phyloP scores from a whole-genome alignment of 768 basidiomycete genomes.

The Boletus patriciae region DNA sequence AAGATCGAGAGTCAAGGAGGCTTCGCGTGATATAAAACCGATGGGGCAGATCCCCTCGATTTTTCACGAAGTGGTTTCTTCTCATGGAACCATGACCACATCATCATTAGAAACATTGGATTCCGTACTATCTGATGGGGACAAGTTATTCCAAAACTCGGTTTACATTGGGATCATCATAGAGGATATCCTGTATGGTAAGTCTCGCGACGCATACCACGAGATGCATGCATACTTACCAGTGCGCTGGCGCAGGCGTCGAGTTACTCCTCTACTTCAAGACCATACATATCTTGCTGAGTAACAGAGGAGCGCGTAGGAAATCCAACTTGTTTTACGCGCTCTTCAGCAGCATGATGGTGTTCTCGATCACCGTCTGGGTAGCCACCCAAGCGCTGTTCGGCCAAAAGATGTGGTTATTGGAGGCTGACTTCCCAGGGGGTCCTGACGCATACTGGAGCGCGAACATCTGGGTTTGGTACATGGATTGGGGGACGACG shows the following conservation, averaged over 20 bases:
- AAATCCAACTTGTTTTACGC: slow-evolving; percentile 21
- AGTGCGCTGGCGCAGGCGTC: slow-evolving; percentile 16
- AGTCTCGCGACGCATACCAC: neutral
- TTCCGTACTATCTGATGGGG: neutral
- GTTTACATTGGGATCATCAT: slow-evolving; percentile 17
- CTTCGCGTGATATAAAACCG: slow-evolving; percentile 6
- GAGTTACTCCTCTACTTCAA: slow-evolving; percentile 25
- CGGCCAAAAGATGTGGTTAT: slow-evolving; percentile 38
- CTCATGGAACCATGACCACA: neutral
- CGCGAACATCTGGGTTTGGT: slow-evolving; percentile 27
- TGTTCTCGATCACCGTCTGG: slow-evolving; percentile 33
- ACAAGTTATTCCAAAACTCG: slow-evolving; percentile 10
- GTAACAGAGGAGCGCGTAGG: neutral
- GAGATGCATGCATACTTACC: neutral
- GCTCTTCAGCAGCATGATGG: slow-evolving; percentile 26
- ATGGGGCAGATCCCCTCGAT: neutral
- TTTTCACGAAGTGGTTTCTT: neutral
- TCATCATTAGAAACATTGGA: neutral
- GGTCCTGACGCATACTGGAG: slow-evolving; percentile 35
- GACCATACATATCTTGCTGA: slow-evolving; percentile 17
- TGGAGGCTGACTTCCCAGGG: slow-evolving; percentile 33
- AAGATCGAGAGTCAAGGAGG: neutral
- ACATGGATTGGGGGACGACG: slow-evolving; percentile 27
- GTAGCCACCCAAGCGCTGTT: slow-evolving; percentile 22
- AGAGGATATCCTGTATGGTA: slow-evolving; percentile 26